Evolutionary conservation across 2,329 filamentous ascomycete species (phyloP).

Genomic region (Talaromyces sp.): DNA sequence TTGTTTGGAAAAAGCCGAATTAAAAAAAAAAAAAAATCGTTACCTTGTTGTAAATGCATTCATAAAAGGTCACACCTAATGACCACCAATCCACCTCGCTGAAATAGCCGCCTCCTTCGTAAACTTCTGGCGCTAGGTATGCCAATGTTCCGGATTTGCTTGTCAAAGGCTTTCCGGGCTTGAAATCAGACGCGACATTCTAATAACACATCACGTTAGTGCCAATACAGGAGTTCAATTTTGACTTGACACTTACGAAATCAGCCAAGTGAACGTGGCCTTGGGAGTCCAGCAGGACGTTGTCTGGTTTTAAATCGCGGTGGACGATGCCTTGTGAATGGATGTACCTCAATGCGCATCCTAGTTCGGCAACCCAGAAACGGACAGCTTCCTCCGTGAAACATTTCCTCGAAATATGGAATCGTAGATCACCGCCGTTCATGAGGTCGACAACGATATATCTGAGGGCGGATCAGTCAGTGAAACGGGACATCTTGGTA

Average conservation of each 20-base stretch:
- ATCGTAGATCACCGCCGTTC: constrained; percentile 93
- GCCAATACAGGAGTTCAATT: not conserved
- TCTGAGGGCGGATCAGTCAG: constrained; percentile 38
- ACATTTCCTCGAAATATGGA: constrained; percentile 95
- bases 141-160: constrained; percentile 96
- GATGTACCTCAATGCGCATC: constrained; percentile 83
- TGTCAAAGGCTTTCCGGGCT: constrained; percentile 73
- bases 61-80: constrained; percentile 94
- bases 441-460: constrained; percentile 96
- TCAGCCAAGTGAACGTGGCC: constrained; percentile 96
- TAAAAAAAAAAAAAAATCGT: not conserved
- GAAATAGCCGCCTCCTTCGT: constrained; percentile 82
- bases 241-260: constrained; percentile 62
- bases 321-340: constrained; percentile 85
- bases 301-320: constrained; percentile 87
- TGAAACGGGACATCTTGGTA: not conserved
- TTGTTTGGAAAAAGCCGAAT: not conserved
- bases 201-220: constrained; percentile 32
- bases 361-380: constrained; percentile 95
- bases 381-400: constrained; percentile 96
- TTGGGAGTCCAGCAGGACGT: constrained; percentile 79
- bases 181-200: constrained; percentile 95
- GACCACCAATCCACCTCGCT: constrained; percentile 98
- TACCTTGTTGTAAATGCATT: constrained; percentile 97
- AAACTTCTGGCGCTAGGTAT: constrained; percentile 94